Evolutionary conservation across 495 filamentous ascomycete genomes (phyloP), one percentile per base, ranked within the genome.

Genomic region (Penicillium herquei): DNA sequence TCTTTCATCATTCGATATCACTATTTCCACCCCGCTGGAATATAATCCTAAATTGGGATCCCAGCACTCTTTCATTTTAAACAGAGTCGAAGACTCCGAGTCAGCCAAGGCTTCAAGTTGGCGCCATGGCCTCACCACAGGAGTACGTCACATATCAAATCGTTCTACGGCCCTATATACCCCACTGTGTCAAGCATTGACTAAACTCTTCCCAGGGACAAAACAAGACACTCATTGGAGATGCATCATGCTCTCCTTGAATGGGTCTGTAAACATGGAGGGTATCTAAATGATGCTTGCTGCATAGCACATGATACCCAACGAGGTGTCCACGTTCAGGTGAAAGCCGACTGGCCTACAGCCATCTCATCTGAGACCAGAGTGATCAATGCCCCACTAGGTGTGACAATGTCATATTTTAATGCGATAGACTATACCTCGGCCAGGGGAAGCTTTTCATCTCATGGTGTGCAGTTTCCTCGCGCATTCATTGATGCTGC

Each of bases 341-440:
- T 78, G 41, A 68, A 62, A 41, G 54, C 57, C 43, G 63, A 65
- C 50, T 61, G 61, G 67, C 49, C 57, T 7, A 37, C 61, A 3
- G 17, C 65, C 6, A 52, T 70, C 21, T 56, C 58, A 26, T 67
- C 52, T 41, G 69, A 73, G 35, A 76, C 74, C 14, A 63, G 65
- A 16, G 69, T 78, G 17, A 73, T 77, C 52, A 71, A 69, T 52
- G 77, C 74, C 4, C 79, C 81, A 0, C 59, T 81, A 17, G 52
- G 59, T 2, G 61, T 78, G 2, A 76, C 81, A 7, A 68, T 84
- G 53, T 83, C 81, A 13, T 78, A 80, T 58, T 78, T 79, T 52
- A 81, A 82, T 47, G 77, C 76, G 7, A 69, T 81, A 31, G 68
- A 71, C 12, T 57, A 71, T 12, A 53, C 52, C 10, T 62, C 42